These are phyloP conservation scores for Lolium rigidum DNA, from an alignment of 176 grass and related monocot species.

Conservation along the genomic window DNA sequence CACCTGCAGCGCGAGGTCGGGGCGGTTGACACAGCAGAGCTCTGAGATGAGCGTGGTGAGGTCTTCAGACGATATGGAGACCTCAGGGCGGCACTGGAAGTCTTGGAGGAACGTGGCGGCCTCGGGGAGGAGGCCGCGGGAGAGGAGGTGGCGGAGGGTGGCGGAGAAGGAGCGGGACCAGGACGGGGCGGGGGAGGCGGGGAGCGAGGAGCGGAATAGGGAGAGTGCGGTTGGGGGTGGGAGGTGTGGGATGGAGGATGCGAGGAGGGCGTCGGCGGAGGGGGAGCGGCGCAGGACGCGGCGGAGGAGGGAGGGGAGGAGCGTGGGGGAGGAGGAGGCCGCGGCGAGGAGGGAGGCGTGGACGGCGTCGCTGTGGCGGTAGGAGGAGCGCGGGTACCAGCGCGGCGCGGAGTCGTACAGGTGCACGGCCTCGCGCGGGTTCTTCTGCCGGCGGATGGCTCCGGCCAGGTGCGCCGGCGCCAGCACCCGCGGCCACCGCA, in stretches of 20 bases:
- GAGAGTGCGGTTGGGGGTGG: conserved; percentile 28
- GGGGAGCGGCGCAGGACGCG: conserved; percentile 48
- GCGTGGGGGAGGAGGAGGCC: conserved; percentile 29
- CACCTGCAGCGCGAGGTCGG: conserved; percentile 66
- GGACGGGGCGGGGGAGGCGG: conserved; percentile 53
- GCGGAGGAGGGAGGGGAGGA: conserved; percentile 58
- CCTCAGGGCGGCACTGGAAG: conserved; percentile 48
- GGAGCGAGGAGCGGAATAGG: conserved; percentile 55
- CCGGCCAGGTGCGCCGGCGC: conserved; percentile 67
- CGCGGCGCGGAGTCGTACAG: conserved; percentile 59
- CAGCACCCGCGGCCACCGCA: conserved; percentile 85
- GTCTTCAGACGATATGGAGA: conserved; percentile 47
- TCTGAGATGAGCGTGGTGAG: conserved; percentile 56
- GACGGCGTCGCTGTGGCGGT: conserved; percentile 70
- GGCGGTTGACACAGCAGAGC: conserved; percentile 37
- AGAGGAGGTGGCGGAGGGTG: conserved; percentile 60
- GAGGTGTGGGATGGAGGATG: conserved; percentile 53
- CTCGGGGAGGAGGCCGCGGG: conserved; percentile 39
- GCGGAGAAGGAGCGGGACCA: conserved; percentile 82
- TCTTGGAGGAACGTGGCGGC: conserved; percentile 54
- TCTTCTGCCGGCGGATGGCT: conserved; percentile 73
- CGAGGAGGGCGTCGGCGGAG: conserved; percentile 61
- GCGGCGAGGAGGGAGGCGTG: conserved; percentile 50
- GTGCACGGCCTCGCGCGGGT: conserved; percentile 52
- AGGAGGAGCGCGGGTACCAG: conserved; percentile 59